These are phyloP conservation scores for Cenchrus americanus DNA, from an alignment of 176 grass and related monocot genomes.

Conservation along the genomic window DNA sequence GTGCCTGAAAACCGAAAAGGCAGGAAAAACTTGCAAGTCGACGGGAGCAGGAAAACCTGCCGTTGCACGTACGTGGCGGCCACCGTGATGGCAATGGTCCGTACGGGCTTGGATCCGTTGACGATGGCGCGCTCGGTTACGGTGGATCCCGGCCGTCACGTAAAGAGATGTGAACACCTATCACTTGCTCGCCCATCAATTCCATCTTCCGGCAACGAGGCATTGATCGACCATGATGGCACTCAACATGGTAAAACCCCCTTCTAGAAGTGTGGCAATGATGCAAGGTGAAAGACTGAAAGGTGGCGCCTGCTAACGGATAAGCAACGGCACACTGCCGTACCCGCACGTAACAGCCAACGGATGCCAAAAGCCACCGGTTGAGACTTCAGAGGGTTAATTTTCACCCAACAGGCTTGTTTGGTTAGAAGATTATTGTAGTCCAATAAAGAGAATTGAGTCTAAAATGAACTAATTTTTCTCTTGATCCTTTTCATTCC, in stretches of 20 bases:
- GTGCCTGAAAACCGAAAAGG: not conserved
- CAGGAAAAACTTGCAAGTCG: no score
- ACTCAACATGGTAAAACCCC: not conserved
- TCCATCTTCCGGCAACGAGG: not conserved
- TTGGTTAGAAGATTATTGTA: no score
- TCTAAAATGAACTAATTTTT: no score
- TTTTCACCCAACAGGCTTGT: not conserved
- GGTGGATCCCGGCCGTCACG: not conserved
- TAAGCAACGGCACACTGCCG: not conserved
- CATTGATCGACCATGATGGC: not conserved
- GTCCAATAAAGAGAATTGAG: no score
- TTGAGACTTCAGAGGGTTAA: not conserved
- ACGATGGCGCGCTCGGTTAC: not conserved
- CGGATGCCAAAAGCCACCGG: not conserved
- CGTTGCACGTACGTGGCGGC: conserved; percentile 4
- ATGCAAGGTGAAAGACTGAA: not conserved
- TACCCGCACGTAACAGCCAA: conserved; percentile 19
- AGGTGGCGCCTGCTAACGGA: not conserved
- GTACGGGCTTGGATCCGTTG: not conserved
- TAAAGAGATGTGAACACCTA: not conserved
- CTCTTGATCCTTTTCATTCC: no score
- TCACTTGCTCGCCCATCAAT: not conserved
- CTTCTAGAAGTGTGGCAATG: not conserved
- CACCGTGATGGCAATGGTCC: conserved; percentile 26
- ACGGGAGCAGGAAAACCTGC: conserved; percentile 1